Percentiles rank a stretch among this genome's conserved stretches.
These are phyloP conservation scores for Solanum chaucha DNA, from an alignment of 257 asterid genomes.

Conservation along the genomic window DNA sequence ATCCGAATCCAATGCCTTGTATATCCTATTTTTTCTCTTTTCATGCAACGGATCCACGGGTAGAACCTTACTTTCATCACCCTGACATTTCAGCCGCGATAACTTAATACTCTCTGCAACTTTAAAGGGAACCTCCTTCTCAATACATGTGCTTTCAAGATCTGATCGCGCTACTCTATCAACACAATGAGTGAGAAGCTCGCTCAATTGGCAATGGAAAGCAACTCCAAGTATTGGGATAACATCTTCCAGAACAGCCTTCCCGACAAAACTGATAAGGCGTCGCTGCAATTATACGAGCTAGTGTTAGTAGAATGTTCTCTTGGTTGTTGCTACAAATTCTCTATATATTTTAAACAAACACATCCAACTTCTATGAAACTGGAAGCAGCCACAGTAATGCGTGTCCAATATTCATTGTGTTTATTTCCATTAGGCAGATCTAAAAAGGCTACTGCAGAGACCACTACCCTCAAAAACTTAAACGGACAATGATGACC, in stretches of 20 bases:
- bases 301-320: background rate
- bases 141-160: constrained; percentile 32
- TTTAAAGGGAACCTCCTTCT: constrained; percentile 37
- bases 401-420: background rate
- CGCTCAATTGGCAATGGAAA: constrained; percentile 36
- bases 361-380: background rate
- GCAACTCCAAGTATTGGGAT: constrained; percentile 46
- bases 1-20: constrained; percentile 61
- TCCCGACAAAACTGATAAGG: constrained; percentile 45
- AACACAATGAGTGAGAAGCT: constrained; percentile 42
- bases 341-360: background rate
- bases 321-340: background rate
- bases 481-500: background rate
- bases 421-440: background rate
- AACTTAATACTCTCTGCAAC: constrained; percentile 32
- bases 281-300: constrained; percentile 36
- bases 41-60: constrained; percentile 24
- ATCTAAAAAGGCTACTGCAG: background rate
- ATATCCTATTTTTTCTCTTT: constrained; percentile 47
- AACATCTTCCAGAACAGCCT: constrained; percentile 53
- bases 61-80: constrained; percentile 14
- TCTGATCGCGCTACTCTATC: constrained; percentile 47
- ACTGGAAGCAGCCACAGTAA: background rate
- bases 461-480: background rate
- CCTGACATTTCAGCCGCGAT: constrained; percentile 16